Evolutionary conservation across 768 basidiomycete genomes (phyloP).

Genomic region (Boletus huronensis): DNA sequence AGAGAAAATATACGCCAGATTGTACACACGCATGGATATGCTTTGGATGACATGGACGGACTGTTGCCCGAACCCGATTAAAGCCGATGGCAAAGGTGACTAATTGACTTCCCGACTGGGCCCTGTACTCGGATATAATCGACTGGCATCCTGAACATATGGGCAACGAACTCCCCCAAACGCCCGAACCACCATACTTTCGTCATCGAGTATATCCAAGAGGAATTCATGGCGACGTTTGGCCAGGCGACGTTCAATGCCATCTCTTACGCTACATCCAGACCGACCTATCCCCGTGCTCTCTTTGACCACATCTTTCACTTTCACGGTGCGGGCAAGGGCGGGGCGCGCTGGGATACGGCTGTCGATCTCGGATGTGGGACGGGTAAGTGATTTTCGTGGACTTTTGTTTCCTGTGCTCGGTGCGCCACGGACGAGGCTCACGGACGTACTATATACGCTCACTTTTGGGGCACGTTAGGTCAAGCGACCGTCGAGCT

Average conservation of each 20-base stretch:
- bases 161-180: too few relatives aligned
- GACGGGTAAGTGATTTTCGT: constrained; percentile 49
- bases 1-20: too few relatives aligned
- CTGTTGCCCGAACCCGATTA: neutral
- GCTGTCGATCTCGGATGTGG: constrained; percentile 83
- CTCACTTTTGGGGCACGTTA: neutral
- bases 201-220: neutral
- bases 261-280: constrained; percentile 57
- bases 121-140: neutral
- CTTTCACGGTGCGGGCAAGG: constrained; percentile 42
- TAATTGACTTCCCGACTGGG: too few relatives aligned
- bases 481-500: constrained; percentile 62
- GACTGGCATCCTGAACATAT: neutral
- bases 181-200: neutral
- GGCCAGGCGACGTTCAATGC: constrained; percentile 69
- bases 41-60: too few relatives aligned
- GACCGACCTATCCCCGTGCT: constrained; percentile 69
- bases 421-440: neutral
- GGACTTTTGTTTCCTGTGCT: neutral
- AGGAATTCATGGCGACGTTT: constrained; percentile 66
- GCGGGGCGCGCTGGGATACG: constrained; percentile 41
- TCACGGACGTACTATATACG: neutral
- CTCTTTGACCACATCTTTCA: constrained; percentile 61
- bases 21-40: too few relatives aligned
- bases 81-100: neutral